Percentiles rank a stretch among this genome's conserved stretches.
phyloP scores from a whole-genome alignment of 306 rosid genomes.

The Leucaena leucocephala region DNA sequence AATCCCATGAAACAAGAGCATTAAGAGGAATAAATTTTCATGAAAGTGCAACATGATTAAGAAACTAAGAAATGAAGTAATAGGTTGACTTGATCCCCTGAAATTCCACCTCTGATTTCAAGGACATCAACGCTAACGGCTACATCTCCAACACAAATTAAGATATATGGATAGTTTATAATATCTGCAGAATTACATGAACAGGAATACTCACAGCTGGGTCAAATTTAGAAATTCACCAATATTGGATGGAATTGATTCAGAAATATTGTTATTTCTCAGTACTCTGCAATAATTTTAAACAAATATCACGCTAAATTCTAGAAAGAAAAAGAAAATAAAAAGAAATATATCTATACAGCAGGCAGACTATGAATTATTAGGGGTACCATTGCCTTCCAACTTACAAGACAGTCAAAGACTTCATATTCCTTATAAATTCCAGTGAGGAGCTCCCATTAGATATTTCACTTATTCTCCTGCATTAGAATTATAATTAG shows the following conservation, averaged over 20 bases:
- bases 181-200: conserved; percentile 3
- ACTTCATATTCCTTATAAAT: conserved; percentile 66
- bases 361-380: conserved; percentile 21
- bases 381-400: conserved; percentile 47
- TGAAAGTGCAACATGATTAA: not conserved
- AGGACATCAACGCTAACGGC: not conserved
- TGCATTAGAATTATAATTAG: conserved; percentile 43
- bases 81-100: not conserved
- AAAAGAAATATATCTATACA: conserved; percentile 1
- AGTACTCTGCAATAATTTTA: conserved; percentile 61
- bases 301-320: conserved; percentile 25
- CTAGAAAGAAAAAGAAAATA: conserved; percentile 10
- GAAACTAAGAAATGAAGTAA: not conserved
- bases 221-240: conserved; percentile 56
- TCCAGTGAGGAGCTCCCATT: conserved; percentile 76
- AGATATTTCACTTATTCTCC: conserved; percentile 64
- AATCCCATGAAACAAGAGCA: not conserved
- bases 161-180: not conserved
- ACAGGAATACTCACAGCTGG: conserved; percentile 56
- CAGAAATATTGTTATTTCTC: conserved; percentile 70
- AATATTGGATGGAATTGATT: conserved; percentile 64
- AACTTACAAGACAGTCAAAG: conserved; percentile 68
- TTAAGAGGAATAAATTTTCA: not conserved
- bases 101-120: not conserved
- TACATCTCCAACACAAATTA: not conserved